phyloP scores from a whole-genome alignment of 108 stramenopile genomes.

The Skeletonema tropicum region DNA sequence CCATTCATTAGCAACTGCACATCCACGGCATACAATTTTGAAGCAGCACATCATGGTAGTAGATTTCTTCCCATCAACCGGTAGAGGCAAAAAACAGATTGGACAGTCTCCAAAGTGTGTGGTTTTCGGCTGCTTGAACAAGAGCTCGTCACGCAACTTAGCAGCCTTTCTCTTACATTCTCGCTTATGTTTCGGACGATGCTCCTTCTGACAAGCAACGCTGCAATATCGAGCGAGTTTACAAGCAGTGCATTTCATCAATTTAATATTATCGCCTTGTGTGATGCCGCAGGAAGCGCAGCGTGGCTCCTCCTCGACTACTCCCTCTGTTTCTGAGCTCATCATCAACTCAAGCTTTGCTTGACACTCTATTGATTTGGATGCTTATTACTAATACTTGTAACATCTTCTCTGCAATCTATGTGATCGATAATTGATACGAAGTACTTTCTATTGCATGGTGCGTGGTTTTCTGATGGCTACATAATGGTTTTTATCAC shows the following conservation, averaged over 20 bases:
- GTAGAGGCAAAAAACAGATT: background rate
- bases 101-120: background rate
- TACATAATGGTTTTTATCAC: too few species aligned
- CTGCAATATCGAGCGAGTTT: slow-evolving; percentile 1
- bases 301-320: background rate
- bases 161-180: slow-evolving; percentile 2
- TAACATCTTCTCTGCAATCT: too few species aligned
- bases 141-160: background rate
- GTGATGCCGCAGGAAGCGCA: slow-evolving; percentile 5
- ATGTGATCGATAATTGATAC: too few species aligned
- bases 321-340: background rate
- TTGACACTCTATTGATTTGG: too few species aligned
- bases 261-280: background rate
- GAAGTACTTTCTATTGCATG: too few species aligned
- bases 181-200: background rate
- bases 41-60: background rate
- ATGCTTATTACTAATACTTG: too few species aligned
- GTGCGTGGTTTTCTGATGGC: too few species aligned
- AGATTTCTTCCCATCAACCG: background rate
- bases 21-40: background rate
- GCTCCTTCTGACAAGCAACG: background rate
- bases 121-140: background rate
- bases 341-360: too few species aligned
- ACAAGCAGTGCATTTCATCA: slow-evolving; percentile 7
- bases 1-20: background rate